Evolutionary conservation across 2,329 filamentous ascomycete species (phyloP).

Genomic region (Trichophyton rubrum): DNA sequence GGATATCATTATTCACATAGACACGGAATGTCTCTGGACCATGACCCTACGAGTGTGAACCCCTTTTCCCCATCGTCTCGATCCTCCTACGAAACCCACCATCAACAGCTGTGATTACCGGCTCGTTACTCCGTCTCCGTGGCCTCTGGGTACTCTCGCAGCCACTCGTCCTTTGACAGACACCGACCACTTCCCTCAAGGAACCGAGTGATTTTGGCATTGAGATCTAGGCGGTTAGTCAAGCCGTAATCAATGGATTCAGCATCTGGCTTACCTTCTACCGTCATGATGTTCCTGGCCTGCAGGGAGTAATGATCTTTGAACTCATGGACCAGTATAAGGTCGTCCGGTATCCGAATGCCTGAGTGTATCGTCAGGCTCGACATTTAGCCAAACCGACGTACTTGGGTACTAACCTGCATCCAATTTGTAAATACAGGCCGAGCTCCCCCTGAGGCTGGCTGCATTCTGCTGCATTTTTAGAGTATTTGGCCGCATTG

Average conservation of each 20-base stretch:
- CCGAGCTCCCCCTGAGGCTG: background rate
- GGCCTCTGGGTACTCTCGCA: slow-evolving; percentile 10
- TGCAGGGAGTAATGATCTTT: slow-evolving; percentile 17
- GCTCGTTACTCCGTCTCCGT: slow-evolving; percentile 5
- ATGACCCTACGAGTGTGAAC: too few relatives aligned
- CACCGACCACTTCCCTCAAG: slow-evolving; percentile 5
- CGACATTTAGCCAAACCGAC: background rate
- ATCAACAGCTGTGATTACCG: background rate
- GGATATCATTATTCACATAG: too few relatives aligned
- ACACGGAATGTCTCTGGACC: too few relatives aligned
- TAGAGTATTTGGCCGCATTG: slow-evolving; percentile 11
- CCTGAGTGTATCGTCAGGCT: slow-evolving; percentile 4
- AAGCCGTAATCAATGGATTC: background rate
- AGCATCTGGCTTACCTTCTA: slow-evolving; percentile 9
- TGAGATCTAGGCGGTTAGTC: slow-evolving; percentile 12
- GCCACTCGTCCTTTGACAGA: slow-evolving; percentile 13
- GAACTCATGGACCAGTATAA: slow-evolving; percentile 18
- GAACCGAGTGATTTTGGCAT: slow-evolving; percentile 15
- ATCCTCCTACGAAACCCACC: too few relatives aligned
- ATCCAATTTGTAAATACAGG: background rate
- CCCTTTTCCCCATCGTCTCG: too few relatives aligned
- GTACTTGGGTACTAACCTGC: background rate
- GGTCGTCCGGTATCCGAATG: slow-evolving; percentile 13
- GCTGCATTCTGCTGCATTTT: background rate
- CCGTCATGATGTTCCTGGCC: slow-evolving; percentile 14